Evolutionary conservation across 805 yeast genomes (phyloP), one percentile per base, ranked within the genome.

Genomic region (Ogataea ganodermae): DNA sequence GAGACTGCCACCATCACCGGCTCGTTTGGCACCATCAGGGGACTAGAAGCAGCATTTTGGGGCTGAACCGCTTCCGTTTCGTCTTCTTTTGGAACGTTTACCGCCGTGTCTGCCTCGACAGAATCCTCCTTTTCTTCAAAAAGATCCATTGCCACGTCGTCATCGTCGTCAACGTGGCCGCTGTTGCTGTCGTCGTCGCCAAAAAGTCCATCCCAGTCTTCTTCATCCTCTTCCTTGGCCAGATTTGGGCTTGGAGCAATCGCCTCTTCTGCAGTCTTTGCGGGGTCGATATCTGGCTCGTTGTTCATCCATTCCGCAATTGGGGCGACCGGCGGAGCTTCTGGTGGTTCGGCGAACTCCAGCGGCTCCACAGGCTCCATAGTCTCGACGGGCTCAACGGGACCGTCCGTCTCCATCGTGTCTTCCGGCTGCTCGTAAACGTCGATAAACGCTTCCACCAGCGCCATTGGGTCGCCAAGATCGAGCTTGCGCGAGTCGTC

Each of bases 201-300:
- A 48, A 62, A 63, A 6, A 62, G 51, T 9, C 62, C 68, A 35
- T 56, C 62, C 65, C 68, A 63, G 37, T 63, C 61, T 8, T 55
- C 63, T 6, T 57, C 58, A 28, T 38, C 59, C 22, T 50, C 57
- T 4, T 51, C 51, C 17, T 46, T 36, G 16, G 18, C 30, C 5
- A 41, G 17, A n/a, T 39, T 32, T n/a, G 18, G 3, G 22, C 17
- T 20, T 5, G 13, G 14, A 10, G 13, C 26, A 6, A 4, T 18
- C 13, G 9, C 22, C 40, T 36, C 31, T 36, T 36, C 24, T 27
- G 24, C 24, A 8, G 24, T 6, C 24, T 8, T 22, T 8, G 24
- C 24, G 8, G 8, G 24, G 24, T 22, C 24, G 6, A 8, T 22
- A 8, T 8, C 24, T 7, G 16, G 13, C n/a, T 7, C 31, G 16